phyloP scores from a whole-genome alignment of 768 basidiomycete species.

The Saitozyma sp. region DNA sequence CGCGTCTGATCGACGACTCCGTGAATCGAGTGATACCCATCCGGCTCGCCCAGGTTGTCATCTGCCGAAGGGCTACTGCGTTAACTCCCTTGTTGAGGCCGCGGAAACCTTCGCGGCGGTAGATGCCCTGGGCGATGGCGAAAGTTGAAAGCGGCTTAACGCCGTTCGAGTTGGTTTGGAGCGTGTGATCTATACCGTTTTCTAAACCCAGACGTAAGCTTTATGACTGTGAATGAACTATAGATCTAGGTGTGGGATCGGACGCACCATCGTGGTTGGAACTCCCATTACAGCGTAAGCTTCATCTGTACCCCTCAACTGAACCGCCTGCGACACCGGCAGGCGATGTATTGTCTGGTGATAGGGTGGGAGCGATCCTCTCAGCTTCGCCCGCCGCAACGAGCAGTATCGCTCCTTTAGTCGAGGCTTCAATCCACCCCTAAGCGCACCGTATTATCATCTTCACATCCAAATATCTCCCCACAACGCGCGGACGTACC shows the following conservation, averaged over 20 bases:
- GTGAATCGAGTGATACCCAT: slow-evolving; percentile 6
- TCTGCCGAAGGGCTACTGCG: slow-evolving; percentile 1
- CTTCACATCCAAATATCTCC: not conserved
- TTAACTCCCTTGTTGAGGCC: slow-evolving; percentile 2
- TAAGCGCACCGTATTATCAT: not conserved
- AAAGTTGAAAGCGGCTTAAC: not conserved
- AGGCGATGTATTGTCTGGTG: not conserved
- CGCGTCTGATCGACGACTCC: not conserved
- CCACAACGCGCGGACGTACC: not conserved
- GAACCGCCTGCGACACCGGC: not conserved
- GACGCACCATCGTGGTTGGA: slow-evolving; percentile 1
- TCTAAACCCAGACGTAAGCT: not conserved
- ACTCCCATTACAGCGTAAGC: slow-evolving; percentile 5
- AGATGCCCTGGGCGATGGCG: not conserved
- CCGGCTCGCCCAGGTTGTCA: slow-evolving; percentile 2
- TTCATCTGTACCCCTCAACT: not conserved
- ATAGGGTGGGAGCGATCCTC: not conserved
- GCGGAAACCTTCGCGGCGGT: not conserved
- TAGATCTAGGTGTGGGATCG: no score
- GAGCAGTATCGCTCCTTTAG: slow-evolving; percentile 2
- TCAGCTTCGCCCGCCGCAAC: not conserved
- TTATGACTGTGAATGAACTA: not conserved
- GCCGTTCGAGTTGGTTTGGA: not conserved
- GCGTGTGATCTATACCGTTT: slow-evolving; percentile 5
- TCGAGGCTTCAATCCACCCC: slow-evolving; percentile 1